These are phyloP conservation scores for Ophiocytium majus DNA, from an alignment of 352 stramenopile genomes.

Conservation along the genomic window DNA sequence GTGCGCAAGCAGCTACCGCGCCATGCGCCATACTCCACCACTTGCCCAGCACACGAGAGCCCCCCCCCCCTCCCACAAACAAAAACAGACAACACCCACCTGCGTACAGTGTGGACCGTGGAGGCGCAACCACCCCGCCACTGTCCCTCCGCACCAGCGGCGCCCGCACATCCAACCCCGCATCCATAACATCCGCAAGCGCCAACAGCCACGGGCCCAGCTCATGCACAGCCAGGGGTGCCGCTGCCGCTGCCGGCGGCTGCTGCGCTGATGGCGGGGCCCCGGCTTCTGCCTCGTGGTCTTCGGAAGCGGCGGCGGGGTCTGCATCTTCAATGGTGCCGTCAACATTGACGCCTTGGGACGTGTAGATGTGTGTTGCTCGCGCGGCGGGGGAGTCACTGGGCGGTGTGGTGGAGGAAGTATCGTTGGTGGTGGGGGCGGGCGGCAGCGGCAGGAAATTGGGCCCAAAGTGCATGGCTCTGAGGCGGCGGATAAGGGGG, in stretches of 20 bases:
- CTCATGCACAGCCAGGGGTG: background rate
- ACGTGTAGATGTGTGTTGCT: no score
- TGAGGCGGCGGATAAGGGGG: background rate
- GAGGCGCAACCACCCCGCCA: background rate
- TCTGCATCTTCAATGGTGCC: background rate
- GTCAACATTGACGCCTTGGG: no score
- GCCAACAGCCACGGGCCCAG: background rate
- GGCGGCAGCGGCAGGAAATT: slow-evolving; percentile 18
- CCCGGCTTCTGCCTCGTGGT: background rate
- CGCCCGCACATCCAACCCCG: background rate
- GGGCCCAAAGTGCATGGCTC: slow-evolving; percentile 43
- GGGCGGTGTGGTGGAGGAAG: background rate
- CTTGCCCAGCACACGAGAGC: no score
- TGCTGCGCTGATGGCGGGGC: background rate
- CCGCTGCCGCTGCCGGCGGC: background rate
- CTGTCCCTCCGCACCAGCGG: background rate
- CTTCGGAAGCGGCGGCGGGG: background rate
- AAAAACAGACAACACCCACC: no score
- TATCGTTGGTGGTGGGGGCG: background rate
- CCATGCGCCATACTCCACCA: no score
- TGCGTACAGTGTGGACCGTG: no score
- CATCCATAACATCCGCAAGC: background rate
- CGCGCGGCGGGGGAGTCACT: no score
- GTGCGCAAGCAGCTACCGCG: no score
- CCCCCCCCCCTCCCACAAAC: no score